phyloP scores from a whole-genome alignment of 495 filamentous ascomycete species.

The Parachaetomium inaequale region DNA sequence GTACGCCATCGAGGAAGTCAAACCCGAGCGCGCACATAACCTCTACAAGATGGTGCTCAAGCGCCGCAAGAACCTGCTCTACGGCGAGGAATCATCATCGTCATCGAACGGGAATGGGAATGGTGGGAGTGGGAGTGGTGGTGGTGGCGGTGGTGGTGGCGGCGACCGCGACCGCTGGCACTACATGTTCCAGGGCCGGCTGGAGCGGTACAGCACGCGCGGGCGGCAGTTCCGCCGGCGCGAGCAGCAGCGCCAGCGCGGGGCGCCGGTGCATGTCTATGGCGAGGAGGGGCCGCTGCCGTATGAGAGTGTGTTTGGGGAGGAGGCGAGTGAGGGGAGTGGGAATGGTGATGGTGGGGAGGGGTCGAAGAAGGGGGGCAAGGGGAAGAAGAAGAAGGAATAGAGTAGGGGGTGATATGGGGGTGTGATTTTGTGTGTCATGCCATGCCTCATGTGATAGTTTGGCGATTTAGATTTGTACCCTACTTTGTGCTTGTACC shows the following conservation, averaged over 20 bases:
- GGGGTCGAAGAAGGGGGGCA: not conserved
- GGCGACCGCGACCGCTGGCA: conserved; percentile 39
- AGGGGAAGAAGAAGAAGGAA: not conserved
- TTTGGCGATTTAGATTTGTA: not conserved
- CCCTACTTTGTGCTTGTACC: not conserved
- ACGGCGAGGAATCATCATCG: conserved; percentile 20
- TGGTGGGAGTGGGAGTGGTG: not conserved
- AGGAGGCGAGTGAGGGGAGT: too few species aligned
- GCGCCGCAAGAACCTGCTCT: conserved; percentile 48
- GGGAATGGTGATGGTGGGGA: too few species aligned
- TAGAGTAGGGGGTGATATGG: not conserved
- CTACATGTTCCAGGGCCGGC: conserved; percentile 35
- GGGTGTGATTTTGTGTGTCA: too few species aligned
- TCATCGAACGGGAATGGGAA: too few species aligned
- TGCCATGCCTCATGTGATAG: too few species aligned
- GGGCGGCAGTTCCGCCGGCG: conserved; percentile 30
- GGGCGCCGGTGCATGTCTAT: conserved; percentile 32
- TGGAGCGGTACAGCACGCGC: conserved; percentile 25
- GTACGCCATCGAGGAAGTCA: conserved; percentile 64
- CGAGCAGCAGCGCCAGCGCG: conserved; percentile 21
- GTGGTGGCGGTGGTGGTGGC: not conserved
- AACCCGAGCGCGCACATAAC: conserved; percentile 31
- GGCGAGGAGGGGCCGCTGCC: conserved; percentile 23
- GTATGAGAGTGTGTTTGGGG: conserved; percentile 32
- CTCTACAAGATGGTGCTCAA: conserved; percentile 50